Evolutionary conservation across 2,329 filamentous ascomycete genomes (phyloP).

Genomic region (Trichoderma simmonsii): DNA sequence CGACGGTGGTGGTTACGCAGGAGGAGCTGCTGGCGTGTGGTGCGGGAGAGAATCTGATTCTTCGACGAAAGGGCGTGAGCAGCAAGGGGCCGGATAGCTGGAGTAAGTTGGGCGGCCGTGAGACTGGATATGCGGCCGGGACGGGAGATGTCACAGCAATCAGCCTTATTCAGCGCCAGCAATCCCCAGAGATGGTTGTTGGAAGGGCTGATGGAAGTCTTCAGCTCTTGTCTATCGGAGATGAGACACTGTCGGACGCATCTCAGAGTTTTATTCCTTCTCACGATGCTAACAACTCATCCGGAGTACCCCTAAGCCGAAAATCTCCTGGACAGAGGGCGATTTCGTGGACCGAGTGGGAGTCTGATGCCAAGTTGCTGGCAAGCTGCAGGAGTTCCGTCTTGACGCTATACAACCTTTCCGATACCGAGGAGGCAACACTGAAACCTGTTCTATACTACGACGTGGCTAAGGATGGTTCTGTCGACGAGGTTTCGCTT

Average conservation of each 20-base stretch:
- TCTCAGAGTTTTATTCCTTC: constrained; percentile 25
- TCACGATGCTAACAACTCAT: constrained; percentile 1
- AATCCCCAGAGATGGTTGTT: constrained; percentile 38
- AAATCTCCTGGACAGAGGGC: constrained; percentile 23
- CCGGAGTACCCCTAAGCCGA: constrained; percentile 11
- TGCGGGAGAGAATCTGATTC: constrained; percentile 50
- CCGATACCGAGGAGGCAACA: constrained; percentile 8
- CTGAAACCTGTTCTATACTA: constrained; percentile 25
- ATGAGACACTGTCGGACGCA: constrained; percentile 29
- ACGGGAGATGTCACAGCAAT: constrained; percentile 50
- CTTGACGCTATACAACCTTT: constrained; percentile 31
- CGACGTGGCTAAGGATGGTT: constrained; percentile 26
- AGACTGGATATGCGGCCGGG: constrained; percentile 40
- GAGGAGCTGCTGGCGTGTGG: constrained; percentile 51
- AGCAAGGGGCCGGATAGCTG: constrained; percentile 31
- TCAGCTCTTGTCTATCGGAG: constrained; percentile 40
- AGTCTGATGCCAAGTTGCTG: constrained; percentile 28
- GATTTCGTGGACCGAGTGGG: constrained; percentile 35
- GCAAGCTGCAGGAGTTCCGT: constrained; percentile 32
- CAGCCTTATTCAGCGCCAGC: constrained; percentile 39
- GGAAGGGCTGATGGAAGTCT: constrained; percentile 51
- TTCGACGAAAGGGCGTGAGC: constrained; percentile 36
- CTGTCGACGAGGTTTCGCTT: constrained; percentile 26
- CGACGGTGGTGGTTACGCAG: constrained; percentile 33
- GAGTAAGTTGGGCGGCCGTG: constrained; percentile 38